These are phyloP conservation scores for Dillenia suffruticosa DNA, from an alignment of 164 flowering plant species.

Conservation along the genomic window DNA sequence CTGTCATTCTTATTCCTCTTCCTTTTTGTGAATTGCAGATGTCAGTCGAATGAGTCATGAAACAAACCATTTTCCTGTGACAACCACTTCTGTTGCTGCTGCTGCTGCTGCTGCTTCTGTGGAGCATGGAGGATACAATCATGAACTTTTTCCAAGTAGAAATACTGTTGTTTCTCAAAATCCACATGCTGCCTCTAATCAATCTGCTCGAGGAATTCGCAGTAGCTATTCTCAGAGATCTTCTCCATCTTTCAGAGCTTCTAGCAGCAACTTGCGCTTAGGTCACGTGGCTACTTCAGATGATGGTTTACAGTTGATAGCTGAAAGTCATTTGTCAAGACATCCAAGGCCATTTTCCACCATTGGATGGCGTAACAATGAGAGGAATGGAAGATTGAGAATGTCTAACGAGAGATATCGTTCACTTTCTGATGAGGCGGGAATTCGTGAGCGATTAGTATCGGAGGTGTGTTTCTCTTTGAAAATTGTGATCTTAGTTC, in stretches of 20 bases:
- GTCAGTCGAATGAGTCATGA: constrained; percentile 22
- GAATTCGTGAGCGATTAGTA: constrained; percentile 28
- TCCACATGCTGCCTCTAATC: constrained; percentile 20
- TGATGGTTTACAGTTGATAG: constrained; percentile 26
- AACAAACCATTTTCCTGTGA: constrained; percentile 17
- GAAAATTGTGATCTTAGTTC: too few species aligned
- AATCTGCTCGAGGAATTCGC: constrained; percentile 39
- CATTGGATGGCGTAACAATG: constrained; percentile 40
- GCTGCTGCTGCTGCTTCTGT: constrained; percentile 18
- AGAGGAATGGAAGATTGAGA: constrained; percentile 43
- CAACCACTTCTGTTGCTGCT: constrained; percentile 10
- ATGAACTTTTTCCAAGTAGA: constrained; percentile 25
- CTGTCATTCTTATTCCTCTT: not conserved
- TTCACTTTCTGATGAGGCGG: constrained; percentile 23
- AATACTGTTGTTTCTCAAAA: constrained; percentile 30
- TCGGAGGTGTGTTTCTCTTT: constrained; percentile 38
- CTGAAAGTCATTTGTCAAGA: constrained; percentile 40
- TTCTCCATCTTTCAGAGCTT: constrained; percentile 29
- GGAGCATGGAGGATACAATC: constrained; percentile 29
- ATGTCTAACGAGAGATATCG: constrained; percentile 36
- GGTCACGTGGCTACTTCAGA: constrained; percentile 33
- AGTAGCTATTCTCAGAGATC: constrained; percentile 39
- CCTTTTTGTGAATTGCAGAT: constrained; percentile 27
- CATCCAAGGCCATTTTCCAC: constrained; percentile 35
- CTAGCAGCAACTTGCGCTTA: constrained; percentile 27